Base-by-base conservation (phyloP, 768 basidiomycete species). In the Cyathus striatus region DNA sequence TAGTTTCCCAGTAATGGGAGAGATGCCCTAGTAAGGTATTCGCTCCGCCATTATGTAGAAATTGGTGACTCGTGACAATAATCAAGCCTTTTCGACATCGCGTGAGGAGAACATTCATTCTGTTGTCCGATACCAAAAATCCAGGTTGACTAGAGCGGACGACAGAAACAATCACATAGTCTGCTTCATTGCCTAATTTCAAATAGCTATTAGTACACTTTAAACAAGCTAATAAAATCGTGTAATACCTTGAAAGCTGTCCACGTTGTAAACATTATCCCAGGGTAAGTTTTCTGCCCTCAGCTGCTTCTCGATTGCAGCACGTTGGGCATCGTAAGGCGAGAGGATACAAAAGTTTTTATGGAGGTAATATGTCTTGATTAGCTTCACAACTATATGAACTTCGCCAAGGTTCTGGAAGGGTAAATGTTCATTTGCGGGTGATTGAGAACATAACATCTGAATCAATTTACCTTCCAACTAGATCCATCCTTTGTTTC, bases 71-170 rank as follows among this genome's bases (percentile, higher is more conserved):
- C 0, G 75, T 65, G 17, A 77, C 69, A 34, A 81, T 56, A 14
- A 76, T 59, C 56, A 78, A 70, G 0, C 73, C 76, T 32, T 51
- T 57, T 39, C 59, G 52, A 51, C 72, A 77, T 17, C 78, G 60
- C 9, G 78, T 69, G 5, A 78, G 62, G 64, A 76, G 63, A 38
- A 80, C 78, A 47, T 80, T 80, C 59, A 73, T 64, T 25, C 78
- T 64, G 14, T 72, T 63, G 20, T 48, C 33, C 1, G 68, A 68
- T 4, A 53, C 51, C 20, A 79, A 57, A 56, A 81, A 81, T 0
- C 78, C 78, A 2, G 68, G 60, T 10, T 42, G 36, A 3, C 52
- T 49, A 0, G 76, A 71, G 20, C 78, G 64, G 4, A 78, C 76
- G 16, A 70, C 60, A 3, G 77, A 78, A 1, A 80, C 52, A 5